A percentile compares a stretch with the other conserved stretches of the same genome.
Evolutionary conservation across 345 rosid species (phyloP).

Genomic region (Ricinus communis): DNA sequence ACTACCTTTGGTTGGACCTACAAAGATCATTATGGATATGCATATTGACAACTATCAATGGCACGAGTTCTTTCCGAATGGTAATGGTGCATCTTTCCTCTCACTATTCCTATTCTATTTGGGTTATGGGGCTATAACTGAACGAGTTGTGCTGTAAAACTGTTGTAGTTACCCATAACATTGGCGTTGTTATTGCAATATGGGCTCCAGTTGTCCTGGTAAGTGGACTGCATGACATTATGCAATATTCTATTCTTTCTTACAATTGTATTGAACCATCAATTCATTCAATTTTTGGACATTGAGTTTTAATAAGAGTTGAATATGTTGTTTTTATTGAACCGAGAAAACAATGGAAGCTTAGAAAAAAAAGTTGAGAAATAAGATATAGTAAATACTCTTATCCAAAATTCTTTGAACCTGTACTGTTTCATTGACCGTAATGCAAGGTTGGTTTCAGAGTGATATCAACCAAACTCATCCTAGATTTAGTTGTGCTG

Average conservation of each 20-base stretch:
- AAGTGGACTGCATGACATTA: slow-evolving; percentile 34
- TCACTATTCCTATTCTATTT: not conserved
- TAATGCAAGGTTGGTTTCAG: not conserved
- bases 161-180: slow-evolving; percentile 66
- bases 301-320: not conserved
- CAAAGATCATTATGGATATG: slow-evolving; percentile 71
- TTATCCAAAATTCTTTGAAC: not conserved
- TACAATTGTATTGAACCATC: not conserved
- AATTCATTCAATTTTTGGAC: not conserved
- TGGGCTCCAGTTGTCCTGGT: slow-evolving; percentile 95
- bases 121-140: slow-evolving; percentile 10
- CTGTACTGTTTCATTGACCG: not conserved
- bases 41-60: slow-evolving; percentile 60
- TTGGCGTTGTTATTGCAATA: slow-evolving; percentile 82
- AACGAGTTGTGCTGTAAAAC: slow-evolving; percentile 28
- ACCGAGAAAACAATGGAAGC: not conserved
- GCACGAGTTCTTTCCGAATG: slow-evolving; percentile 88
- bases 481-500: not conserved
- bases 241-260: not conserved
- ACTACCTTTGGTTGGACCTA: slow-evolving; percentile 78
- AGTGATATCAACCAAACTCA: not conserved
- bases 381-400: not conserved
- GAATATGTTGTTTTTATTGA: not conserved
- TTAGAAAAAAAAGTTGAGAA: not conserved
- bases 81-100: slow-evolving; percentile 34